phyloP scores from a whole-genome alignment of 495 filamentous ascomycete genomes.

The Aspergillus carlsbadensis region DNA sequence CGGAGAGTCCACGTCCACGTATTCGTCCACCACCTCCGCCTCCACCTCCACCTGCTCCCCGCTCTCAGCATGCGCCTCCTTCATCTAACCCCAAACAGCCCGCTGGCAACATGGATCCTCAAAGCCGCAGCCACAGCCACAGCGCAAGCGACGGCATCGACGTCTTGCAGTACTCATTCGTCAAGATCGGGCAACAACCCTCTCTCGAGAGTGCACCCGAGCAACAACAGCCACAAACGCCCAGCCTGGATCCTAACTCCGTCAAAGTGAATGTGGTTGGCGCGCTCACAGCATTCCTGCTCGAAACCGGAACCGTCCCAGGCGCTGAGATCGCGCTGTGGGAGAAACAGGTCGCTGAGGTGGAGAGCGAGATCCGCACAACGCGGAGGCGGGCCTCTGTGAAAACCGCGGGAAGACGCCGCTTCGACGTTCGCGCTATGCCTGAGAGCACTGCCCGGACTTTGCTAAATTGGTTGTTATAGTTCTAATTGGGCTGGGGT shows the following conservation, averaged over 20 bases:
- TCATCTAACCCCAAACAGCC: not conserved
- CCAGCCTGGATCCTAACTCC: not conserved
- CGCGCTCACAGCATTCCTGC: slow-evolving; percentile 17
- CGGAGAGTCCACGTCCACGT: not conserved
- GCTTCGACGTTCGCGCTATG: not conserved
- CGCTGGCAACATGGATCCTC: not conserved
- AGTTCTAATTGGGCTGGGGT: not conserved
- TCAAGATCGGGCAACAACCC: slow-evolving; percentile 9
- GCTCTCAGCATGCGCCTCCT: not conserved
- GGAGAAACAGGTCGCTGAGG: slow-evolving; percentile 12
- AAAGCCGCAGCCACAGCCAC: not conserved
- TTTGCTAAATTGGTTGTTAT: not conserved
- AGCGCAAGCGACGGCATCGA: not conserved
- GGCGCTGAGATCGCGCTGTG: slow-evolving; percentile 25
- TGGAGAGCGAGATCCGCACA: not conserved
- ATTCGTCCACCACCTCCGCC: not conserved
- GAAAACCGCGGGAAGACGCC: not conserved
- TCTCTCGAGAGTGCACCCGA: slow-evolving; percentile 4
- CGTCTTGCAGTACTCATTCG: slow-evolving; percentile 18
- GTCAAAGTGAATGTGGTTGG: slow-evolving; percentile 18
- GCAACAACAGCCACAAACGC: slow-evolving; percentile 9
- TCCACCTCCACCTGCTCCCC: not conserved
- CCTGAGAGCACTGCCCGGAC: not conserved
- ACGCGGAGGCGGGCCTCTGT: not conserved
- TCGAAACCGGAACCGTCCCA: slow-evolving; percentile 15